Evolutionary conservation across 306 rosid species (phyloP).

Genomic region (Potentilla sterilis): DNA sequence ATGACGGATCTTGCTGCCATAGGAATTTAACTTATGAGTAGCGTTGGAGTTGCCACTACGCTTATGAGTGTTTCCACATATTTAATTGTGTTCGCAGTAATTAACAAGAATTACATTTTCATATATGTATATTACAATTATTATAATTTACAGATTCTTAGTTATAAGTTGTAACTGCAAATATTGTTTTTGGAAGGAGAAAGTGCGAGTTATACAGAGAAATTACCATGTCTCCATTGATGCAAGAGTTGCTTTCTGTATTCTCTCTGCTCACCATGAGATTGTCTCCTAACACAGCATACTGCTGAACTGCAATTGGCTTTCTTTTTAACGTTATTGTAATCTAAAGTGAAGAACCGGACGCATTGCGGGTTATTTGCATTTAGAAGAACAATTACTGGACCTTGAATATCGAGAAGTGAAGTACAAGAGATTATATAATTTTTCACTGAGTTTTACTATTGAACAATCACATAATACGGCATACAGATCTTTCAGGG

Average conservation of each 20-base stretch:
- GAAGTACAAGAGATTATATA: too few relatives aligned
- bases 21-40: conserved; percentile 39
- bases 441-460: too few relatives aligned
- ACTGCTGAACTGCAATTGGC: not conserved
- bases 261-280: not conserved
- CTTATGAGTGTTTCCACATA: not conserved
- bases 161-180: not conserved
- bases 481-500: not conserved
- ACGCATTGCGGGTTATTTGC: not conserved
- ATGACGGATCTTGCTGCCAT: conserved; percentile 49
- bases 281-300: not conserved
- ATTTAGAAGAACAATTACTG: not conserved
- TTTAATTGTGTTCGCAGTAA: not conserved
- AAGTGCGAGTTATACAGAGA: not conserved
- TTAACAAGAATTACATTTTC: not conserved
- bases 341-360: not conserved
- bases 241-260: not conserved
- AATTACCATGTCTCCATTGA: not conserved
- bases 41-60: not conserved
- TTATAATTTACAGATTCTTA: not conserved
- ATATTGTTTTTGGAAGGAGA: not conserved
- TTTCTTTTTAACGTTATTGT: not conserved
- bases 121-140: not conserved
- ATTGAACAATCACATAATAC: not conserved
- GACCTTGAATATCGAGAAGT: not conserved